Conservation (phyloP, 306 rosid species). For the Dalbergia cochinchinensis region DNA sequence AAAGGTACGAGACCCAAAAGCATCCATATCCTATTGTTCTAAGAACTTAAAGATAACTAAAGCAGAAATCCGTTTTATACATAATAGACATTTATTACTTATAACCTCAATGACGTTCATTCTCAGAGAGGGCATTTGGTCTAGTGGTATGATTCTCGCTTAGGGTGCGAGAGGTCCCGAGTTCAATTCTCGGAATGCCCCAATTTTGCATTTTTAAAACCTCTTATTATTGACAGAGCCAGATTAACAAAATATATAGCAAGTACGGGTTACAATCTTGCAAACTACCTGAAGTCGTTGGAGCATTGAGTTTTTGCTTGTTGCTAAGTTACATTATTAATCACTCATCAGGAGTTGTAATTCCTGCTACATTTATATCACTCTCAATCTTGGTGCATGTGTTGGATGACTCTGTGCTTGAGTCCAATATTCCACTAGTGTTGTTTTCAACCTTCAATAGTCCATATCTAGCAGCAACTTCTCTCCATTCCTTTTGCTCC, state of each 20-base stretch:
- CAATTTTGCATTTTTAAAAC: neutral
- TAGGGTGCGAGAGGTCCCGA: slow-evolving; percentile 51
- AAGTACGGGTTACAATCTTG: too few relatives aligned
- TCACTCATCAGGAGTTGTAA: neutral
- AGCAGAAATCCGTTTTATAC: too few relatives aligned
- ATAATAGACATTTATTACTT: too few relatives aligned
- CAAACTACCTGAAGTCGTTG: neutral
- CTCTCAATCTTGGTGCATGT: neutral
- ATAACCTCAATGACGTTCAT: too few relatives aligned
- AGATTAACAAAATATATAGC: neutral
- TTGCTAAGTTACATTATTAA: neutral
- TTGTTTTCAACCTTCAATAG: slow-evolving; percentile 38
- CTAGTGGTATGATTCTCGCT: slow-evolving; percentile 50
- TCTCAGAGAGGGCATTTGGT: slow-evolving; percentile 50
- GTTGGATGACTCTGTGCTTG: neutral
- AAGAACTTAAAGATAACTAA: too few relatives aligned
- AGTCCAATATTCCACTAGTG: neutral
- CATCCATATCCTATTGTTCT: too few relatives aligned
- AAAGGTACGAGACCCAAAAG: too few relatives aligned
- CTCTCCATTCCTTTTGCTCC: slow-evolving; percentile 49
- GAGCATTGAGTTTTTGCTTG: neutral
- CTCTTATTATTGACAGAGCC: neutral
- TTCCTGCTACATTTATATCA: neutral
- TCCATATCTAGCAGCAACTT: slow-evolving; percentile 42
- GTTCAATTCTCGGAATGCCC: slow-evolving; percentile 47